phyloP scores from a whole-genome alignment of 108 stramenopile species.

The Nitzschia putrida region DNA sequence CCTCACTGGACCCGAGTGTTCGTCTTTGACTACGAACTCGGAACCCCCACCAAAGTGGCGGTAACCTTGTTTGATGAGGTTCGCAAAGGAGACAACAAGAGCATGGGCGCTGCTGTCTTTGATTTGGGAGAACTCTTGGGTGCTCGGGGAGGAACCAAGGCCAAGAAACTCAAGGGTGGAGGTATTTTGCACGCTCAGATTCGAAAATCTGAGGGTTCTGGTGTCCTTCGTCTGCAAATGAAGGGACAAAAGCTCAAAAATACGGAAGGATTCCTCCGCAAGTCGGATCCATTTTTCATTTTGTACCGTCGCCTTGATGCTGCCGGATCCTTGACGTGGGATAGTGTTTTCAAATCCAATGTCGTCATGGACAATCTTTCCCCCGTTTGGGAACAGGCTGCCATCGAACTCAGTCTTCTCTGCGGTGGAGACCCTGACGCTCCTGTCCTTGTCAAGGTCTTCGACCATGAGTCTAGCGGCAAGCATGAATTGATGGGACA shows the following conservation, averaged over 20 bases:
- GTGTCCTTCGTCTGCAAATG: slow-evolving; percentile 45
- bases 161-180: slow-evolving; percentile 64
- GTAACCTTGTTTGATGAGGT: slow-evolving; percentile 55
- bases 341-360: slow-evolving; percentile 46
- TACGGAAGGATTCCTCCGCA: slow-evolving; percentile 72
- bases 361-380: slow-evolving; percentile 51
- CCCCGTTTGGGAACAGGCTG: slow-evolving; percentile 49
- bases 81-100: slow-evolving; percentile 45
- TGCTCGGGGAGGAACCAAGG: slow-evolving; percentile 64
- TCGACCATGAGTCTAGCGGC: slow-evolving; percentile 53
- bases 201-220: slow-evolving; percentile 37
- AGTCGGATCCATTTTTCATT: slow-evolving; percentile 83
- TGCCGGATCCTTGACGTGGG: slow-evolving; percentile 55
- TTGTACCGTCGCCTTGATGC: slow-evolving; percentile 50
- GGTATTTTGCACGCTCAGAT: slow-evolving; percentile 27
- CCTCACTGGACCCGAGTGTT: slow-evolving; percentile 71
- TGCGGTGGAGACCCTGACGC: slow-evolving; percentile 49
- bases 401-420: slow-evolving; percentile 43
- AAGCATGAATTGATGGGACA: slow-evolving; percentile 64
- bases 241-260: slow-evolving; percentile 75
- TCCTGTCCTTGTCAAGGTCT: slow-evolving; percentile 50
- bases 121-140: slow-evolving; percentile 71
- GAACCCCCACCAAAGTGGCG: slow-evolving; percentile 51
- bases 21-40: slow-evolving; percentile 65
- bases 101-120: slow-evolving; percentile 71